Evolutionary conservation across 1,284 basidiomycete species (phyloP).

Genomic region (Moniliophthora roreri): DNA sequence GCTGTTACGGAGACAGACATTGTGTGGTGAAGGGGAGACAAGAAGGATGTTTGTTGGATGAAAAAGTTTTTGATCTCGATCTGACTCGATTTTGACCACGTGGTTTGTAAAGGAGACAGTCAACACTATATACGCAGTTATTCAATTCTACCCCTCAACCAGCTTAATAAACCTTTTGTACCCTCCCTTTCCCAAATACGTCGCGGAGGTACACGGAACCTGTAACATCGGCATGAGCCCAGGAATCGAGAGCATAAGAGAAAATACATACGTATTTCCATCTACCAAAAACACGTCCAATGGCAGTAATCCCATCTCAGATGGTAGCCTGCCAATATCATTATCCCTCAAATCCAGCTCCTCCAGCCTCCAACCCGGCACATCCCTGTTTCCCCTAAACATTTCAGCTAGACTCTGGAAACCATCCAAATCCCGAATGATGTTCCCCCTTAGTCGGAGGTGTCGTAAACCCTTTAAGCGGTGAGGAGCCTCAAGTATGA

Average conservation of each 20-base stretch:
- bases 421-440: slow-evolving; percentile 57
- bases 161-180: slow-evolving; percentile 74
- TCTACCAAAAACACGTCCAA: slow-evolving; percentile 80
- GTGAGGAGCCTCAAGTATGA: slow-evolving; percentile 47
- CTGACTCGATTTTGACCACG: neutral
- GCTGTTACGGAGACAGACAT: slow-evolving; percentile 13
- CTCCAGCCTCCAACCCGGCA: slow-evolving; percentile 70
- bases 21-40: neutral
- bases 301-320: slow-evolving; percentile 70
- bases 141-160: slow-evolving; percentile 71
- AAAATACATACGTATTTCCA: slow-evolving; percentile 71
- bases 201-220: slow-evolving; percentile 77
- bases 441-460: slow-evolving; percentile 67
- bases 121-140: slow-evolving; percentile 25
- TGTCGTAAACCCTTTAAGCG: slow-evolving; percentile 56
- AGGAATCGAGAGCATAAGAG: slow-evolving; percentile 5
- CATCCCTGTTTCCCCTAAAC: slow-evolving; percentile 63
- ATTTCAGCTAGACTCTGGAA: slow-evolving; percentile 56
- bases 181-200: slow-evolving; percentile 83
- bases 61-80: neutral
- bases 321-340: slow-evolving; percentile 63
- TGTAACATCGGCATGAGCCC: slow-evolving; percentile 23
- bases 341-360: slow-evolving; percentile 81
- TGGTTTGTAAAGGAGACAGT: too few species aligned
- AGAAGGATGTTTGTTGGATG: neutral